A percentile compares a stretch with the other conserved stretches of the same genome.
Evolutionary conservation across 495 filamentous ascomycete genomes (phyloP).

Genomic region (Venustampulla echinocandica): DNA sequence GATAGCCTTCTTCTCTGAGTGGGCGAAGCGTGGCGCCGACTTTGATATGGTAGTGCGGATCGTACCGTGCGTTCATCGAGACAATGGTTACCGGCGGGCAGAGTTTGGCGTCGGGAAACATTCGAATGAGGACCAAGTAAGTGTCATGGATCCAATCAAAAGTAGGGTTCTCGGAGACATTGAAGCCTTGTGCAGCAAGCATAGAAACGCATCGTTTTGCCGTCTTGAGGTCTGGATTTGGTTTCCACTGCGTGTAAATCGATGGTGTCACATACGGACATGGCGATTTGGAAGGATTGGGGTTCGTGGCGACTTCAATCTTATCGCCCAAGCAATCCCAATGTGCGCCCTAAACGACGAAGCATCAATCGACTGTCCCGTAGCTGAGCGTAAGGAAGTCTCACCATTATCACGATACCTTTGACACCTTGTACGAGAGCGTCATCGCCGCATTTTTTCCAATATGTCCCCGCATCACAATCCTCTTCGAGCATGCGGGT

Average conservation of each 20-base stretch:
- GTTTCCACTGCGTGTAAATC: constrained; percentile 46
- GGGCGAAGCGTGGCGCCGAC: constrained; percentile 44
- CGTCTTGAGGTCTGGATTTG: constrained; percentile 41
- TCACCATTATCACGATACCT: constrained; percentile 55
- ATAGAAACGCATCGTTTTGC: constrained; percentile 35
- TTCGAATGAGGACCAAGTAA: constrained; percentile 51
- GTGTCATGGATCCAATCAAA: constrained; percentile 59
- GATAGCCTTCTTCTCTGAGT: constrained; percentile 36
- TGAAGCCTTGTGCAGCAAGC: constrained; percentile 37
- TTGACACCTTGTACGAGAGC: constrained; percentile 47
- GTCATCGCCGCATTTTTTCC: constrained; percentile 53
- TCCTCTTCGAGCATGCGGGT: constrained; percentile 60
- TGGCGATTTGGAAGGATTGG: constrained; percentile 44
- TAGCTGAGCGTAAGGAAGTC: not conserved
- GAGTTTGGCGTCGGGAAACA: constrained; percentile 44
- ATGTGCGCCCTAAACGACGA: constrained; percentile 40
- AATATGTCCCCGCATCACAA: constrained; percentile 47
- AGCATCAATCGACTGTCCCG: not conserved
- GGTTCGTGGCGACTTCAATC: constrained; percentile 47
- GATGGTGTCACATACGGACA: constrained; percentile 47
- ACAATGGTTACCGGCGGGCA: constrained; percentile 49
- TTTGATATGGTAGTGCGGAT: constrained; percentile 49
- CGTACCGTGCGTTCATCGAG: constrained; percentile 46
- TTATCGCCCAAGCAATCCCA: constrained; percentile 41
- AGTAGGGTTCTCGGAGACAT: constrained; percentile 32